Conservation (phyloP, 208 protist species). For the Trypanosoma lewisi region DNA sequence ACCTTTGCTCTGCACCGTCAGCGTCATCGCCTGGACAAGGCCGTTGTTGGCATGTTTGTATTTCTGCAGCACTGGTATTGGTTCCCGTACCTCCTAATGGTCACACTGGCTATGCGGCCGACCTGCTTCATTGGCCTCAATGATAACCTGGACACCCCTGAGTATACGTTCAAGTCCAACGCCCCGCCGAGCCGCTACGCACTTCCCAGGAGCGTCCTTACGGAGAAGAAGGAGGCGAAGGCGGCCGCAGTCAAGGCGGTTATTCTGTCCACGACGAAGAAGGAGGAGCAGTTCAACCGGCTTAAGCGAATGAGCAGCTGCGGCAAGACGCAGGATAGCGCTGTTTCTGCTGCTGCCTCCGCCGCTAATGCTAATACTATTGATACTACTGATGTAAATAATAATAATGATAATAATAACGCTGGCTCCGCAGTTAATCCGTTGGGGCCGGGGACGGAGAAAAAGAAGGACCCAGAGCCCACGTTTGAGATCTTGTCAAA, state of each 20-base stretch:
- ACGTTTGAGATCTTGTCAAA: conserved; percentile 69
- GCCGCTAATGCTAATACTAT: too few relatives aligned
- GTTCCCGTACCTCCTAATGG: conserved; percentile 97
- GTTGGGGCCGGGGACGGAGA: conserved; percentile 24
- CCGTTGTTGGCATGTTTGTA: conserved; percentile 96
- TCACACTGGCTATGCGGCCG: conserved; percentile 95
- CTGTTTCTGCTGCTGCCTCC: conserved; percentile 1
- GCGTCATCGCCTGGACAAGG: conserved; percentile 93
- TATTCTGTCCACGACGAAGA: conserved; percentile 85
- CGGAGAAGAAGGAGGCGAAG: conserved; percentile 88
- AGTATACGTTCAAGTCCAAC: conserved; percentile 92
- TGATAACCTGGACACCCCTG: conserved; percentile 94
- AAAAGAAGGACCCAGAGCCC: conserved; percentile 48
- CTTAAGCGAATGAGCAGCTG: conserved; percentile 34
- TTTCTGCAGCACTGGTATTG: conserved; percentile 99
- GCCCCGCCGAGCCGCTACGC: conserved; percentile 94
- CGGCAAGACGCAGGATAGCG: conserved; percentile 2
- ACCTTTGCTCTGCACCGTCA: conserved; percentile 94
- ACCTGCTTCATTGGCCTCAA: conserved; percentile 98
- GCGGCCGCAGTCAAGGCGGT: conserved; percentile 56
- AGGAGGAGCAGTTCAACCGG: conserved; percentile 77
- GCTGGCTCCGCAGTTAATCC: not conserved
- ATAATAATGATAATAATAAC: conserved; percentile 8
- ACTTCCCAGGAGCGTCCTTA: conserved; percentile 73
- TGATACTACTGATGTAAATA: conserved; percentile 8